phyloP scores from a whole-genome alignment of 2,329 filamentous ascomycete genomes.

The Pleurostoma richardsiae region DNA sequence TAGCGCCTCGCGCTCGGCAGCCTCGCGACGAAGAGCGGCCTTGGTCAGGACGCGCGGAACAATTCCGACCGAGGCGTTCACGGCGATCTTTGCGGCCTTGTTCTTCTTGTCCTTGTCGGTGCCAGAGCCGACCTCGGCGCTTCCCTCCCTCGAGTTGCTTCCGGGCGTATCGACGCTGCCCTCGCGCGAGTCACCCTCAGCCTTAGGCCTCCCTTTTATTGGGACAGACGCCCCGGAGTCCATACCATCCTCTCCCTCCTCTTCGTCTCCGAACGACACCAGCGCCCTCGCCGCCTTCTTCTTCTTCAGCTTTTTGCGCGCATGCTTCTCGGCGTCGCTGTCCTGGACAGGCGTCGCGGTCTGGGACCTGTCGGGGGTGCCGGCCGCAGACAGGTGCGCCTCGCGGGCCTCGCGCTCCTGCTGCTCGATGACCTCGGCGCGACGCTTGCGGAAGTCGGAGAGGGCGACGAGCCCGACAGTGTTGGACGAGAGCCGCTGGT shows the following conservation, averaged over 20 bases:
- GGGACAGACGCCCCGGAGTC: slow-evolving; percentile 21
- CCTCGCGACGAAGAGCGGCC: slow-evolving; percentile 65
- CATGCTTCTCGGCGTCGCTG: slow-evolving; percentile 25
- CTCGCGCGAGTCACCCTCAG: slow-evolving; percentile 13
- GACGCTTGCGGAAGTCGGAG: slow-evolving; percentile 91
- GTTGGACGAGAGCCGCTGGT: slow-evolving; percentile 77
- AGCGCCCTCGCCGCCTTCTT: slow-evolving; percentile 42
- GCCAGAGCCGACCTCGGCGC: background rate
- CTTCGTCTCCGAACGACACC: slow-evolving; percentile 65
- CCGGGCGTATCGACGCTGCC: slow-evolving; percentile 41
- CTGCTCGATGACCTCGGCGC: slow-evolving; percentile 87
- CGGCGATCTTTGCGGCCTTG: slow-evolving; percentile 45
- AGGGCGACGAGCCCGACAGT: slow-evolving; percentile 89
- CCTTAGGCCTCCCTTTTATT: no score
- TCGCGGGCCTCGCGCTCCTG: slow-evolving; percentile 79
- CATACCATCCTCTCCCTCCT: slow-evolving; percentile 53
- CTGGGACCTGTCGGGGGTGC: slow-evolving; percentile 44
- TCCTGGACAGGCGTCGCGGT: slow-evolving; percentile 41
- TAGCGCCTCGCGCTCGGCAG: slow-evolving; percentile 66
- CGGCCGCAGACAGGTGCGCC: slow-evolving; percentile 39
- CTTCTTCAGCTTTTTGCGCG: slow-evolving; percentile 30
- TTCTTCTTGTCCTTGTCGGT: slow-evolving; percentile 15
- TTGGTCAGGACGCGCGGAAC: slow-evolving; percentile 68
- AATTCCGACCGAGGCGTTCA: slow-evolving; percentile 55
- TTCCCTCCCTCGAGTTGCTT: slow-evolving; percentile 22